A percentile compares a stretch with the other conserved stretches of the same genome.
Conservation (phyloP, 176 grass and related monocot genomes). For the Zizania latifolia region DNA sequence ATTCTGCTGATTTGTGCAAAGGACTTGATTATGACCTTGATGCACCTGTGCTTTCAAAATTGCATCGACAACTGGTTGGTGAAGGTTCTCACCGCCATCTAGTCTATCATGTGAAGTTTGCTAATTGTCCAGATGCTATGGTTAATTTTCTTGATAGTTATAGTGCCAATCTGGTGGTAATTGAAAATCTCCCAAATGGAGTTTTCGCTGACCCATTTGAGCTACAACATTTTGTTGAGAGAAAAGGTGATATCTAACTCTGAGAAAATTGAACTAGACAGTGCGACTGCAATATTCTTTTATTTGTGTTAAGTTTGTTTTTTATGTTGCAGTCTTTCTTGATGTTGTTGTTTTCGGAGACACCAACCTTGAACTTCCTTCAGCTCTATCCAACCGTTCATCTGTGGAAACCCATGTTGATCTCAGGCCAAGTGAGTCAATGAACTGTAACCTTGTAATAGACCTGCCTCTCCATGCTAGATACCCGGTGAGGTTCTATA, state of each 20-base stretch:
- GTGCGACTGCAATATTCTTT: not conserved
- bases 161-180: constrained; percentile 54
- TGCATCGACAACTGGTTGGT: constrained; percentile 43
- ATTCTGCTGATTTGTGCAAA: constrained; percentile 37
- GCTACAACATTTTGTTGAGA: constrained; percentile 71
- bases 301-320: not conserved
- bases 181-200: constrained; percentile 60
- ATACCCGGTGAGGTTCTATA: constrained; percentile 58
- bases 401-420: constrained; percentile 74
- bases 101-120: constrained; percentile 53
- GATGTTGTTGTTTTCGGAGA: constrained; percentile 76
- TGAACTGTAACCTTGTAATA: constrained; percentile 35
- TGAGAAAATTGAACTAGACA: not conserved
- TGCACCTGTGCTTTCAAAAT: constrained; percentile 21
- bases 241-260: constrained; percentile 44
- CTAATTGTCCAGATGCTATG: constrained; percentile 21
- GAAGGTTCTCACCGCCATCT: constrained; percentile 83
- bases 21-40: constrained; percentile 10
- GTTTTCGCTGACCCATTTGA: constrained; percentile 93
- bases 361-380: constrained; percentile 74
- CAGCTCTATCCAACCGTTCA: constrained; percentile 69
- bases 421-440: constrained; percentile 2
- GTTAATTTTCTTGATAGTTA: constrained; percentile 35
- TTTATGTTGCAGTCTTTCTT: constrained; percentile 49
- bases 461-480: constrained; percentile 84